These are phyloP conservation scores for Paraphoma chrysanthemicola DNA, from an alignment of 2,329 filamentous ascomycete species.

Conservation along the genomic window DNA sequence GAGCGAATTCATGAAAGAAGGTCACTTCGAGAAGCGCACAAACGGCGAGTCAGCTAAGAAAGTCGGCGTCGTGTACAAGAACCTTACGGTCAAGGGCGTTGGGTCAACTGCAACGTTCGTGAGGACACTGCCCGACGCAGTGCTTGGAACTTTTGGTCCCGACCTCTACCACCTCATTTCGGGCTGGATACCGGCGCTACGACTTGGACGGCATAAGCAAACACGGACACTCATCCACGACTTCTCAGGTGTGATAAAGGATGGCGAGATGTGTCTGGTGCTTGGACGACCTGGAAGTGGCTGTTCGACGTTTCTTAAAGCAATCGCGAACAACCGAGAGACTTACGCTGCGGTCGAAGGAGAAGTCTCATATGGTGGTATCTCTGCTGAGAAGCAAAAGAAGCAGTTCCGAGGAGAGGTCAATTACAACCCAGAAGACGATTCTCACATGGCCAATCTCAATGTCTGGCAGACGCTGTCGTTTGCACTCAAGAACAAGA, in stretches of 20 bases:
- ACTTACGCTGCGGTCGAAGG: slow-evolving; percentile 72
- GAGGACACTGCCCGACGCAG: slow-evolving; percentile 74
- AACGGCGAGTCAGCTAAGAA: slow-evolving; percentile 75
- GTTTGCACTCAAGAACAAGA: slow-evolving; percentile 79
- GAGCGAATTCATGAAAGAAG: slow-evolving; percentile 73
- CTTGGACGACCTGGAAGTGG: slow-evolving; percentile 77
- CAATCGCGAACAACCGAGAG: slow-evolving; percentile 73
- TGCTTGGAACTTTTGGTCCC: slow-evolving; percentile 80
- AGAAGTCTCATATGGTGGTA: slow-evolving; percentile 74
- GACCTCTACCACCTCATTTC: slow-evolving; percentile 73
- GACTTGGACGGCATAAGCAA: slow-evolving; percentile 56
- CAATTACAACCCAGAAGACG: slow-evolving; percentile 80
- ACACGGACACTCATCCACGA: slow-evolving; percentile 67
- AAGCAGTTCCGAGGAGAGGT: slow-evolving; percentile 77
- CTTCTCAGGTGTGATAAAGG: slow-evolving; percentile 71
- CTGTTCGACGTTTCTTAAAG: slow-evolving; percentile 79
- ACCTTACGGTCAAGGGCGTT: slow-evolving; percentile 76
- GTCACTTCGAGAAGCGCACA: slow-evolving; percentile 76
- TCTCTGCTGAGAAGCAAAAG: slow-evolving; percentile 71
- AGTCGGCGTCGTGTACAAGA: slow-evolving; percentile 78
- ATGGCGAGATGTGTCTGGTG: slow-evolving; percentile 76
- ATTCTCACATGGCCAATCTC: slow-evolving; percentile 74
- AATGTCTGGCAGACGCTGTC: slow-evolving; percentile 80
- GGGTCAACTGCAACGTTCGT: slow-evolving; percentile 72
- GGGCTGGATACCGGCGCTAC: slow-evolving; percentile 60